Conservation (phyloP, 108 stramenopile genomes). For the Fistulifera pelliculosa region DNA sequence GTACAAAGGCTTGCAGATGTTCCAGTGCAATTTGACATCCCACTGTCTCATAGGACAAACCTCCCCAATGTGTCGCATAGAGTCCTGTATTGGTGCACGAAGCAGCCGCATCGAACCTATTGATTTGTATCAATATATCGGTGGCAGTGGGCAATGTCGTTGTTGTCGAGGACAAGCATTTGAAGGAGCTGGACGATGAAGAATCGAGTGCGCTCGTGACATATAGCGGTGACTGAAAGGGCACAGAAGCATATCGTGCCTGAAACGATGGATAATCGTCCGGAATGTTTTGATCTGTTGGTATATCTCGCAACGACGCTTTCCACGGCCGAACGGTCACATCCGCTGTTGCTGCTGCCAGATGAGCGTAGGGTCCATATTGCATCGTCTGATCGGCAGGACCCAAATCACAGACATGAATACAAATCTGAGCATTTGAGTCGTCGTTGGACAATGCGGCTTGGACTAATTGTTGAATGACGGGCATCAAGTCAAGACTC, state of each 20-base stretch:
- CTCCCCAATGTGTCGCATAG: constrained; percentile 43
- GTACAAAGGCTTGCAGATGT: constrained; percentile 10
- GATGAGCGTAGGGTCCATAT: constrained; percentile 21
- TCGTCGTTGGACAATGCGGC: not conserved
- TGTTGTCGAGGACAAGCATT: constrained; percentile 2
- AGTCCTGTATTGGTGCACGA: constrained; percentile 38
- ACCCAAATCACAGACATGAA: constrained; percentile 42
- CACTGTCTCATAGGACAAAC: constrained; percentile 15
- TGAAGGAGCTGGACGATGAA: too few species aligned
- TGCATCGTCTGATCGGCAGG: constrained; percentile 26
- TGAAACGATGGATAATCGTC: constrained; percentile 14
- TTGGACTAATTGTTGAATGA: not conserved
- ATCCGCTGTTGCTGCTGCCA: not conserved
- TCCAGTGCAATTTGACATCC: constrained; percentile 10
- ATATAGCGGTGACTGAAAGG: too few species aligned
- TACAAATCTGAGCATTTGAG: constrained; percentile 4
- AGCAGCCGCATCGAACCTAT: too few species aligned
- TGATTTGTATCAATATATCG: too few species aligned
- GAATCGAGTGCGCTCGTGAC: too few species aligned
- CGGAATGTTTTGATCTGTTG: constrained; percentile 19
- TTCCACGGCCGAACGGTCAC: constrained; percentile 20
- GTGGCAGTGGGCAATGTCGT: too few species aligned
- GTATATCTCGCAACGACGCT: constrained; percentile 23
- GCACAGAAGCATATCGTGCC: constrained; percentile 3
- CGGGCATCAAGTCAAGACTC: not conserved